These are phyloP conservation scores for Psophocarpus tetragonolobus DNA, from an alignment of 306 rosid species.

Conservation along the genomic window DNA sequence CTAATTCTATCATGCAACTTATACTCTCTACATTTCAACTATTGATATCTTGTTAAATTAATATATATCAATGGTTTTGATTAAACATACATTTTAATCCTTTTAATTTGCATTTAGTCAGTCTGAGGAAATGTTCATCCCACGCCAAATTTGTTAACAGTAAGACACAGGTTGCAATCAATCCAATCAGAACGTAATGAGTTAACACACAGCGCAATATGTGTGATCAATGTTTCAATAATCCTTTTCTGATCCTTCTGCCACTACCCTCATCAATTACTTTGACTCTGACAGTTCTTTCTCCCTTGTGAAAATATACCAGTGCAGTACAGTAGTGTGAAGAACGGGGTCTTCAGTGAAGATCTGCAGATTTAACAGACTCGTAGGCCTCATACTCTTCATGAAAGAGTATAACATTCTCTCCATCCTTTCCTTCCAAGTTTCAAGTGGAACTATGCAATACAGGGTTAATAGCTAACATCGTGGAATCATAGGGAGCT, in stretches of 20 bases:
- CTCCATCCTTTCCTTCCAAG: no score
- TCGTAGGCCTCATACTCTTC: not conserved
- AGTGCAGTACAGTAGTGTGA: not conserved
- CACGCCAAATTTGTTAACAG: not conserved
- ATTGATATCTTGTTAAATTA: not conserved
- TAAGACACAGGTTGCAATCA: not conserved
- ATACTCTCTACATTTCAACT: not conserved
- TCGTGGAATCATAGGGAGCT: not conserved
- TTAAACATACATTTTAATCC: not conserved
- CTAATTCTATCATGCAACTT: not conserved
- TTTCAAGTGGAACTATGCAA: not conserved
- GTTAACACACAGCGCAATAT: not conserved
- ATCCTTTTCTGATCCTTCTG: not conserved
- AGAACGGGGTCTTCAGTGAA: no score
- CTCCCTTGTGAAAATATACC: not conserved
- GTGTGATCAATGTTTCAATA: not conserved
- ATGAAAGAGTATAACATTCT: no score
- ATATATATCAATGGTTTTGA: not conserved
- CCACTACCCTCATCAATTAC: not conserved
- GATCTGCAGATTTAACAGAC: not conserved
- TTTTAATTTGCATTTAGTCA: not conserved
- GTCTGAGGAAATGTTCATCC: not conserved
- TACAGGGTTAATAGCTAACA: not conserved
- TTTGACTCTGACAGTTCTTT: slow-evolving; percentile 11
- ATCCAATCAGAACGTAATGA: not conserved